Conservation (phyloP, 495 filamentous ascomycete genomes). For the Hypoxylon rickii region DNA sequence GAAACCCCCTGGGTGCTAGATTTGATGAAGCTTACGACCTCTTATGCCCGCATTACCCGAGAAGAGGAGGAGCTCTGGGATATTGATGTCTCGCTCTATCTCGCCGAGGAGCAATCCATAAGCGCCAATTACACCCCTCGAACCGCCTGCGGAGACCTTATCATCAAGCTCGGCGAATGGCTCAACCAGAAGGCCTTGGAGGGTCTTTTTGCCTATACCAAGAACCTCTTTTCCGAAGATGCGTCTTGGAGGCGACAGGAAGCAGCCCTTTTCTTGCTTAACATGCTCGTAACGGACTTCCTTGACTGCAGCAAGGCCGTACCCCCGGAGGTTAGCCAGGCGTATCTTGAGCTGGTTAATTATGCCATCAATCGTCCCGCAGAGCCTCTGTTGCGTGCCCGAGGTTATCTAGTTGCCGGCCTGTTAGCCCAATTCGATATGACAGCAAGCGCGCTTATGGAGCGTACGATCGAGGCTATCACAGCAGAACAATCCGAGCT, state of each 20-base stretch:
- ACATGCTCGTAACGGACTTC: conserved; percentile 78
- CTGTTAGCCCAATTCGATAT: conserved; percentile 64
- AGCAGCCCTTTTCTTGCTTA: conserved; percentile 80
- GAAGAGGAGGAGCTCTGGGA: conserved; percentile 97
- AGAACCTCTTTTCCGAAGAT: conserved; percentile 63
- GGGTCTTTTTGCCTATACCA: conserved; percentile 72
- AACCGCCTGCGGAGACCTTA: conserved; percentile 85
- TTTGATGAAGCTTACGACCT: conserved; percentile 77
- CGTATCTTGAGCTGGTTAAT: conserved; percentile 76
- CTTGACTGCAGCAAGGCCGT: conserved; percentile 71
- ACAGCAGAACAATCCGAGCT: conserved; percentile 77
- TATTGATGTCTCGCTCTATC: conserved; percentile 90
- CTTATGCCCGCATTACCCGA: conserved; percentile 87
- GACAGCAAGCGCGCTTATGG: conserved; percentile 60
- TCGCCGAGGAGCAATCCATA: conserved; percentile 92
- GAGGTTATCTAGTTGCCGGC: conserved; percentile 84
- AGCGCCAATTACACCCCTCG: conserved; percentile 96
- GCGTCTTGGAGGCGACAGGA: conserved; percentile 71
- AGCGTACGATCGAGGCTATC: conserved; percentile 75
- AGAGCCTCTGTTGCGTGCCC: conserved; percentile 71
- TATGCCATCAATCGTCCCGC: conserved; percentile 70
- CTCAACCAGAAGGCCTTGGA: conserved; percentile 70
- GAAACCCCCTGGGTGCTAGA: conserved; percentile 76
- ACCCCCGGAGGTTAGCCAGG: conserved; percentile 65
- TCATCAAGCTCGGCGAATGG: conserved; percentile 95